Conservation (phyloP, 768 basidiomycete genomes). For the Phlebiopsis gigantea region DNA sequence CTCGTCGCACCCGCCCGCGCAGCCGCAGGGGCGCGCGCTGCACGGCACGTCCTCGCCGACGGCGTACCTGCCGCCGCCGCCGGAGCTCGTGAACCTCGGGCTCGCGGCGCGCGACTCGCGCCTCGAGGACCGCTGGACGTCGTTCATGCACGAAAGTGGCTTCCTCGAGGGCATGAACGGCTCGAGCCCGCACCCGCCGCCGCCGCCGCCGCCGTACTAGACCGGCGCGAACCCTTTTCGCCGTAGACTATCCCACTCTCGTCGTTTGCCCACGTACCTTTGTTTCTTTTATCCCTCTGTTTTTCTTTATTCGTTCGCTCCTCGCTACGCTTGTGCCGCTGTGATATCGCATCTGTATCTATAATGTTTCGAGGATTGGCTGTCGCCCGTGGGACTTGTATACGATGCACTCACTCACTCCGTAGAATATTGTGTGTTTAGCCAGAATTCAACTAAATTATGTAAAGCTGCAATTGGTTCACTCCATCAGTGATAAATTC, state of each 20-base stretch:
- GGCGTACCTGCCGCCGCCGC: constrained; percentile 14
- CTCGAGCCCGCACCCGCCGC: no score
- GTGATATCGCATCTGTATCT: no score
- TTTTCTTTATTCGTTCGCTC: no score
- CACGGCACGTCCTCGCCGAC: constrained; percentile 3
- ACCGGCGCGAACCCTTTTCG: not conserved
- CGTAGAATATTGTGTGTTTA: no score
- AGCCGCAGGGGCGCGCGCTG: not conserved
- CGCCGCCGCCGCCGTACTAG: not conserved
- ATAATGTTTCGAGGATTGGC: no score
- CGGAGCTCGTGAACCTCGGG: constrained; percentile 55
- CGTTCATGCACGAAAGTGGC: constrained; percentile 57
- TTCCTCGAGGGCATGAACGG: constrained; percentile 28
- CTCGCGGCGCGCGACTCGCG: constrained; percentile 51
- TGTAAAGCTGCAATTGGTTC: no score
- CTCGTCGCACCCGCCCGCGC: not conserved
- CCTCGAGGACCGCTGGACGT: constrained; percentile 54
- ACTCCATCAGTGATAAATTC: no score
- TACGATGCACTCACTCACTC: no score
- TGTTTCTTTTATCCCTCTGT: no score
- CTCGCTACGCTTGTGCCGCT: no score
- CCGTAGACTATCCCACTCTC: not conserved
- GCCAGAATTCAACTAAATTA: no score
- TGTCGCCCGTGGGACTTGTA: no score
- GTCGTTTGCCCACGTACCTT: not conserved